phyloP scores from a whole-genome alignment of 2,329 filamentous ascomycete genomes.

The Emericellopsis cladophorae region DNA sequence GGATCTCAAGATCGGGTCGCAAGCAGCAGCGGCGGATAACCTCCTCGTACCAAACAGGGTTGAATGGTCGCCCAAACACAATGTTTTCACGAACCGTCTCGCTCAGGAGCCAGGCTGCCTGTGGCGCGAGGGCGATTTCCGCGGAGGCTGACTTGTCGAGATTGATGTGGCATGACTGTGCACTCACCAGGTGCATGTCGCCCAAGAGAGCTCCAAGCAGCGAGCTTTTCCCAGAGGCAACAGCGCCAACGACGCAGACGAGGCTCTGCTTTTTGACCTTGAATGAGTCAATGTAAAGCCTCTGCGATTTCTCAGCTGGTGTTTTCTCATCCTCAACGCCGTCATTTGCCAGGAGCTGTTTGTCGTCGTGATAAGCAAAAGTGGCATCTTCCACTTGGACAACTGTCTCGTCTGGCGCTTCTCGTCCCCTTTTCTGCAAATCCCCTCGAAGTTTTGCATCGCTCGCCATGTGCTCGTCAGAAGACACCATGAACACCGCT shows the following conservation, averaged over 20 bases:
- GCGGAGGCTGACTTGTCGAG: neutral
- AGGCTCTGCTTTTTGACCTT: conserved; percentile 1
- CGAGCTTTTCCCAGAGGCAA: conserved; percentile 9
- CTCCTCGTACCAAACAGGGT: conserved; percentile 47
- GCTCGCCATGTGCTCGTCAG: neutral
- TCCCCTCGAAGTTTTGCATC: no score
- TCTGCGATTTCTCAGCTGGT: neutral
- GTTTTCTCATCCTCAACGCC: neutral
- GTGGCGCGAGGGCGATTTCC: conserved; percentile 1
- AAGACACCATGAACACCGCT: conserved; percentile 6
- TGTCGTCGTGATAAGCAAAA: conserved; percentile 8
- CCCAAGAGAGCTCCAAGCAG: neutral
- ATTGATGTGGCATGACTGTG: neutral
- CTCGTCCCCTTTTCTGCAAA: no score
- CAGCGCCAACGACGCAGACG: conserved; percentile 6
- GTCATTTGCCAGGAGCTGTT: no score
- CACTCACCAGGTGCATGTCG: neutral
- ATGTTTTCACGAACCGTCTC: conserved; percentile 39
- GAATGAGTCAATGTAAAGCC: neutral
- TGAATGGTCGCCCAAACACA: conserved; percentile 42
- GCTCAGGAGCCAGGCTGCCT: conserved; percentile 18
- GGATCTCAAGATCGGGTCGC: conserved; percentile 60
- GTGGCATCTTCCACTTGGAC: conserved; percentile 6
- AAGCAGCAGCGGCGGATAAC: conserved; percentile 54
- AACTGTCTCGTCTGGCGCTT: conserved; percentile 2